Percentiles rank a stretch among this genome's conserved stretches.
phyloP scores from a whole-genome alignment of 129 eudicot genomes.

The Deinandra increscens region DNA sequence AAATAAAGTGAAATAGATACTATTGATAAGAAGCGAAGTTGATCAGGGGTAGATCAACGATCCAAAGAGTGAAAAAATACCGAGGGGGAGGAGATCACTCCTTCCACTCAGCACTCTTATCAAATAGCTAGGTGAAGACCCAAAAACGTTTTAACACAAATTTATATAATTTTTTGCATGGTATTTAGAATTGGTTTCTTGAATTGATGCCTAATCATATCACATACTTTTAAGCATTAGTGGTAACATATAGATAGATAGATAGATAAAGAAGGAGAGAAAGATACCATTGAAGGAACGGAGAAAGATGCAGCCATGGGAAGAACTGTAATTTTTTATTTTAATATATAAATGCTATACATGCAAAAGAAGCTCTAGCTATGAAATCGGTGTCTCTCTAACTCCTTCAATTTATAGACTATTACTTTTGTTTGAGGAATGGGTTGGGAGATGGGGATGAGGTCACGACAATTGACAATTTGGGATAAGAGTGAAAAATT shows the following conservation, averaged over 20 bases:
- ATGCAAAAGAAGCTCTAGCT: constrained; percentile 12
- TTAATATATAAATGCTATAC: constrained; percentile 23
- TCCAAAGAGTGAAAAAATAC: too few relatives aligned
- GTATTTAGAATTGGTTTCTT: too few relatives aligned
- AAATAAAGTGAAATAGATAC: too few relatives aligned
- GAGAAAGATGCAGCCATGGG: constrained; percentile 90
- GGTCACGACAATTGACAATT: constrained; percentile 22
- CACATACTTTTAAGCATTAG: too few relatives aligned
- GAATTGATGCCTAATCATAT: too few relatives aligned
- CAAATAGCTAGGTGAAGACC: too few relatives aligned
- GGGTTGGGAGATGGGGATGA: constrained; percentile 19
- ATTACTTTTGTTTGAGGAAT: constrained; percentile 12
- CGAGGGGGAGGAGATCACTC: too few relatives aligned
- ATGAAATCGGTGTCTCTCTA: constrained; percentile 22
- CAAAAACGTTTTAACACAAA: too few relatives aligned
- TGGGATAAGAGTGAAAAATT: constrained; percentile 18
- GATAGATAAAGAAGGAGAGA: not conserved
- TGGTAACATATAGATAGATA: not conserved
- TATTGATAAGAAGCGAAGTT: too few relatives aligned
- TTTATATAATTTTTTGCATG: too few relatives aligned
- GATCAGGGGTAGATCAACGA: too few relatives aligned
- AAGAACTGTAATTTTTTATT: constrained; percentile 35
- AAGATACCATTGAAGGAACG: constrained; percentile 73
- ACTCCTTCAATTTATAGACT: constrained; percentile 46
- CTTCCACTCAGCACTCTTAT: too few relatives aligned